phyloP scores from a whole-genome alignment of 2,329 filamentous ascomycete genomes.

The Intubia oerlemansii region DNA sequence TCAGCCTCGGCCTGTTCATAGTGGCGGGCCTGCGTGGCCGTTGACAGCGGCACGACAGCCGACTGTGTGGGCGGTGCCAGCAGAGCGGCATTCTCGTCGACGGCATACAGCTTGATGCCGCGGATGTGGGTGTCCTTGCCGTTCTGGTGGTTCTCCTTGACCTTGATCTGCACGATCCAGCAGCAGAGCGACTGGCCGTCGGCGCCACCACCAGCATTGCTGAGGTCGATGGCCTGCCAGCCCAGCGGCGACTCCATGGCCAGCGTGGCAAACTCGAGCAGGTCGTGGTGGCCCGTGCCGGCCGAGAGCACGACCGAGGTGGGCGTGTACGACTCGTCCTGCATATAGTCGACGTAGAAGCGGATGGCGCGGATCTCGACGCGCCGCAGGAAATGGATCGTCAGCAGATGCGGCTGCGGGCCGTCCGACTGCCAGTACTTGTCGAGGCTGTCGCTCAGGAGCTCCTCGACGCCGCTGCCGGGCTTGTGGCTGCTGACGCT shows the following conservation, averaged over 20 bases:
- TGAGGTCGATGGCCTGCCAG: slow-evolving; percentile 67
- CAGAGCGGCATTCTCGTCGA: slow-evolving; percentile 24
- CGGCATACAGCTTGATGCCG: slow-evolving; percentile 67
- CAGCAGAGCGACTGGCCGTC: slow-evolving; percentile 61
- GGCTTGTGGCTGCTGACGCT: slow-evolving; percentile 68
- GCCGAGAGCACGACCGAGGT: slow-evolving; percentile 79
- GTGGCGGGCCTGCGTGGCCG: slow-evolving; percentile 11
- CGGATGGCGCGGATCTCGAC: slow-evolving; percentile 59
- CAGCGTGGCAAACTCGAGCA: slow-evolving; percentile 72
- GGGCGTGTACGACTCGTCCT: slow-evolving; percentile 91
- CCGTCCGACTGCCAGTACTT: slow-evolving; percentile 80
- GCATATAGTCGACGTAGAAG: slow-evolving; percentile 76
- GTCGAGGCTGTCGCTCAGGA: slow-evolving; percentile 50
- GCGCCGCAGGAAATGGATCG: slow-evolving; percentile 68
- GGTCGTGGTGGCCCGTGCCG: slow-evolving; percentile 76
- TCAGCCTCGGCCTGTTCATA: too few species aligned
- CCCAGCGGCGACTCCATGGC: slow-evolving; percentile 59
- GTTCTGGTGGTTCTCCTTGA: slow-evolving; percentile 96
- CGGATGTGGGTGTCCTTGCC: slow-evolving; percentile 97
- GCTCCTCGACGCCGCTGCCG: slow-evolving; percentile 55
- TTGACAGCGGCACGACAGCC: slow-evolving; percentile 10
- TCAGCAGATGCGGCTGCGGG: slow-evolving; percentile 57
- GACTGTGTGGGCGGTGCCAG: background rate
- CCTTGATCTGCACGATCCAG: slow-evolving; percentile 74
- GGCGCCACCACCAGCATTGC: slow-evolving; percentile 30